Evolutionary conservation across 768 basidiomycete genomes (phyloP).

Genomic region (Pisolithus orientalis): DNA sequence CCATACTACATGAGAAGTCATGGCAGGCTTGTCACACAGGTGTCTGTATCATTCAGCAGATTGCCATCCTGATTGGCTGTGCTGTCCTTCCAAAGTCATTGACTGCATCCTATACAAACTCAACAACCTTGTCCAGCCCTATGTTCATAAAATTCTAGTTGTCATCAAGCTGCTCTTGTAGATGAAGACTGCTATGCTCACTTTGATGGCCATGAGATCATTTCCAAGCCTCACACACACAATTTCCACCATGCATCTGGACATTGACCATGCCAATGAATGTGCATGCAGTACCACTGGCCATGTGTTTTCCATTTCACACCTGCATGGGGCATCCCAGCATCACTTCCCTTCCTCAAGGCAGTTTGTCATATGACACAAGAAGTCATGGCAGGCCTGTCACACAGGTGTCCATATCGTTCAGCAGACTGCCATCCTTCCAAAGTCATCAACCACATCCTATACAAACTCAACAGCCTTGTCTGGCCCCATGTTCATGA

Average conservation of each 20-base stretch:
- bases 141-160: slow-evolving; percentile 98
- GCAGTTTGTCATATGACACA: slow-evolving; percentile 87
- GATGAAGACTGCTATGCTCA: slow-evolving; percentile 97
- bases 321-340: slow-evolving; percentile 95
- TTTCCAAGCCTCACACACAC: slow-evolving; percentile 99
- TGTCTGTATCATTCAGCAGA: slow-evolving; percentile 98
- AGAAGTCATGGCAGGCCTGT: slow-evolving; percentile 99
- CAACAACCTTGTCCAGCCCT: slow-evolving; percentile 96
- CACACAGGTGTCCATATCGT: slow-evolving; percentile 99
- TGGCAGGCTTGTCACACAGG: slow-evolving; percentile 99
- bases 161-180: slow-evolving; percentile 98
- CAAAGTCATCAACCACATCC: slow-evolving; percentile 97
- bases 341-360: slow-evolving; percentile 95
- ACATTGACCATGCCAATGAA: slow-evolving; percentile 99
- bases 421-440: slow-evolving; percentile 49
- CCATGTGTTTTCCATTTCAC: slow-evolving; percentile 97
- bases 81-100: slow-evolving; percentile 67
- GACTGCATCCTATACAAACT: slow-evolving; percentile 98
- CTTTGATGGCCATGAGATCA: slow-evolving; percentile 98
- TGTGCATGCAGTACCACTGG: slow-evolving; percentile 99
- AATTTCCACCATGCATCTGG: slow-evolving; percentile 99
- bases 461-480: slow-evolving; percentile 98
- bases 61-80: slow-evolving; percentile 99
- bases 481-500: slow-evolving; percentile 99
- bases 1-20: slow-evolving; percentile 85